Percentiles rank a stretch among this genome's conserved stretches.
phyloP scores from a whole-genome alignment of 1,139 yeast species.

The Hansenula anomala region DNA sequence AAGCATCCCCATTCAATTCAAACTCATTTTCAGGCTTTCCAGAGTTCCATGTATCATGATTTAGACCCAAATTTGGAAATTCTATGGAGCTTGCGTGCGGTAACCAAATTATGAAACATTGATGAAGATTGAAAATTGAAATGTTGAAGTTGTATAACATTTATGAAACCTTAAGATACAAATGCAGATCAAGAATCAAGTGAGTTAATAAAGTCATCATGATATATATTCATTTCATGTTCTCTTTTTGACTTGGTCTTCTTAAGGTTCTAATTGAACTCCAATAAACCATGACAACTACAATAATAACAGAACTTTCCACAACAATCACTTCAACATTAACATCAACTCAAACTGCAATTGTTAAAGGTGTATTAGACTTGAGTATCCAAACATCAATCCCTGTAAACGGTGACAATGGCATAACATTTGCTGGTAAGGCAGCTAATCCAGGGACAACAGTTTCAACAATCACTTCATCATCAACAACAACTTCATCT shows the following conservation, averaged over 20 bases:
- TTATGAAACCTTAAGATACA: constrained; percentile 1
- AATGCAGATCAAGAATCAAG: too few relatives aligned
- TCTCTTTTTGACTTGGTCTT: too few relatives aligned
- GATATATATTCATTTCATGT: too few relatives aligned
- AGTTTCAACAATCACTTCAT: neutral
- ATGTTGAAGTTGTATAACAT: neutral
- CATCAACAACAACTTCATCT: constrained; percentile 1
- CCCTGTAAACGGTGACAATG: too few relatives aligned
- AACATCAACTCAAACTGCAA: constrained; percentile 12
- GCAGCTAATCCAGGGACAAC: constrained; percentile 8
- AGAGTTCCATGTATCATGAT: too few relatives aligned
- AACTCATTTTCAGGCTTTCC: too few relatives aligned
- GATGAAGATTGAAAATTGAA: too few relatives aligned
- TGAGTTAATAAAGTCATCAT: too few relatives aligned
- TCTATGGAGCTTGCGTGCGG: neutral
- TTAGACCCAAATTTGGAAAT: too few relatives aligned
- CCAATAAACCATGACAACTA: constrained; percentile 15
- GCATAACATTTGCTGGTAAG: too few relatives aligned
- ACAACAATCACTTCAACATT: constrained; percentile 12
- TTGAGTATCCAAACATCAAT: constrained; percentile 6
- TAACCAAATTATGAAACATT: neutral
- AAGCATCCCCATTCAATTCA: too few relatives aligned
- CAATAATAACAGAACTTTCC: constrained; percentile 3
- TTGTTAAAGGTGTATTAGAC: constrained; percentile 16
- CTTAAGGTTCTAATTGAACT: too few relatives aligned